Evolutionary conservation across 345 rosid genomes (phyloP).

Genomic region (Angophora floribunda): DNA sequence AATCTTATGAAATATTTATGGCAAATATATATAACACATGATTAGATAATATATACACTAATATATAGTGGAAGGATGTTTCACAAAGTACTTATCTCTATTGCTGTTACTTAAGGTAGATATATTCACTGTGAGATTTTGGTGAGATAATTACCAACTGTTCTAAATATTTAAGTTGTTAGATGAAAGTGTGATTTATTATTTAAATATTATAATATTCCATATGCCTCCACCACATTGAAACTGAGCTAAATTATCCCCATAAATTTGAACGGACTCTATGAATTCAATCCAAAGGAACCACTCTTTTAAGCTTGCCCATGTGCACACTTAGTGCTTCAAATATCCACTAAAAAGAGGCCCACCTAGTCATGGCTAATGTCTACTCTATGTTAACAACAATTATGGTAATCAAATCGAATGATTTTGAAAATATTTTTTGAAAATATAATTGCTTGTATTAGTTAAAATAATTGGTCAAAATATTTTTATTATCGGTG

Average conservation of each 20-base stretch:
- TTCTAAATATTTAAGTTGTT: too few relatives aligned
- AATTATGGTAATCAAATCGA: not conserved
- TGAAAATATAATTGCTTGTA: too few relatives aligned
- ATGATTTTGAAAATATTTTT: too few relatives aligned
- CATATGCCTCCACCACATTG: not conserved
- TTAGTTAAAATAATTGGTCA: not conserved
- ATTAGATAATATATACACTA: not conserved
- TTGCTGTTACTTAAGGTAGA: not conserved
- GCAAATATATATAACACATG: not conserved
- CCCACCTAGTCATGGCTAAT: not conserved
- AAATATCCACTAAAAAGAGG: not conserved
- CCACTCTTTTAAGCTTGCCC: not conserved
- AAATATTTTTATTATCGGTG: too few relatives aligned
- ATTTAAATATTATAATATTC: too few relatives aligned
- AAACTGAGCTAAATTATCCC: not conserved
- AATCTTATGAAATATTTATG: not conserved
- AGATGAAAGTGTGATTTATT: too few relatives aligned
- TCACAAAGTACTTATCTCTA: not conserved
- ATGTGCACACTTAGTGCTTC: not conserved
- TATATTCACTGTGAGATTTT: not conserved
- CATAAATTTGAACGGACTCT: not conserved
- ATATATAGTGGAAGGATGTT: not conserved
- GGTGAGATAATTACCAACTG: too few relatives aligned
- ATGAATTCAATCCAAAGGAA: not conserved
- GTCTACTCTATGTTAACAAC: not conserved